Evolutionary conservation across 2,329 filamentous ascomycete species (phyloP).

Genomic region (Colletotrichum lini): DNA sequence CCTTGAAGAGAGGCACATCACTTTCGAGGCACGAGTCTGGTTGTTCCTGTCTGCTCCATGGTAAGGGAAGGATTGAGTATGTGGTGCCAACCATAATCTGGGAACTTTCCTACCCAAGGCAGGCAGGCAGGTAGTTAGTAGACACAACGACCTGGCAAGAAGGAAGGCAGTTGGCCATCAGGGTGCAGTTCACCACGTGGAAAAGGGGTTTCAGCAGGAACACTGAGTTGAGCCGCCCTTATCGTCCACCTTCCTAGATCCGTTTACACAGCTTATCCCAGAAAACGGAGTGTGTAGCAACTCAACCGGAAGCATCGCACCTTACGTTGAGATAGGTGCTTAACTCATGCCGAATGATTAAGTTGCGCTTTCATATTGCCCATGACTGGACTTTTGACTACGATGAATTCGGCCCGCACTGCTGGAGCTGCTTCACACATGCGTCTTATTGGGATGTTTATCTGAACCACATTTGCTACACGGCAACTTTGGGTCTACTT

Average conservation of each 20-base stretch:
- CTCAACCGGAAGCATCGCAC: too few relatives aligned
- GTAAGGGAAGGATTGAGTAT: not conserved
- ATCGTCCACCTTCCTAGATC: too few relatives aligned
- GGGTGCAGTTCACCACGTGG: not conserved
- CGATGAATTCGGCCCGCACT: not conserved
- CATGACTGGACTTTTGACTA: too few relatives aligned
- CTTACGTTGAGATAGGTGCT: not conserved
- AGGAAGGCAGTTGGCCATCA: not conserved
- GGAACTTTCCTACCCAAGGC: too few relatives aligned
- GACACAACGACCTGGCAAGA: not conserved
- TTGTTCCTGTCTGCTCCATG: not conserved
- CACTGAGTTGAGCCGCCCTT: too few relatives aligned
- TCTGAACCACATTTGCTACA: too few relatives aligned
- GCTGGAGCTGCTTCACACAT: not conserved
- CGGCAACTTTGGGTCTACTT: too few relatives aligned
- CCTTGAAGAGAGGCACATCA: not conserved
- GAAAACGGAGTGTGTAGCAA: not conserved
- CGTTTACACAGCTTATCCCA: too few relatives aligned
- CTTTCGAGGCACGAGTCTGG: not conserved
- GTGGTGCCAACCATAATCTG: not conserved
- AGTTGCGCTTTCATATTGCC: not conserved
- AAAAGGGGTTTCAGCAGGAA: not conserved
- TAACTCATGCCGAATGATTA: not conserved
- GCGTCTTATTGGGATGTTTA: too few relatives aligned
- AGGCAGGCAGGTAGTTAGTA: too few relatives aligned